Evolutionary conservation across 768 basidiomycete species (phyloP).

Genomic region (Basidioascus undulatus): DNA sequence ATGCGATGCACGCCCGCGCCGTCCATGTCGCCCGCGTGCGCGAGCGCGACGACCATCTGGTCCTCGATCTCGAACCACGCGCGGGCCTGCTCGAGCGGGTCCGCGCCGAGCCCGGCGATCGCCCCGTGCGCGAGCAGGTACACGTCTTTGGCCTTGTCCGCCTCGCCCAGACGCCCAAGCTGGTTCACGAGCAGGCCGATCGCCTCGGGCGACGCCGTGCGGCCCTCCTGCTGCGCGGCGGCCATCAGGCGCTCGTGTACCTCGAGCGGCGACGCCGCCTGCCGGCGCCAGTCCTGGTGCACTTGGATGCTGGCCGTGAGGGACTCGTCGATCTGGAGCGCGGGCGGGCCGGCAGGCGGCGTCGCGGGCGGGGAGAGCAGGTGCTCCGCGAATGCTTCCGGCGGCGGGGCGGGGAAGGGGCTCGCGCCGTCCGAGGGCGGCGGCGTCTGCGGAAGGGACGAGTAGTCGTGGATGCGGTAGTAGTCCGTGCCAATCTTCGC

Average conservation of each 20-base stretch:
- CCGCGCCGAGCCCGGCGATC: constrained; percentile 26
- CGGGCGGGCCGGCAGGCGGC: constrained; percentile 6
- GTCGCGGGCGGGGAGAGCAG: constrained; percentile 3
- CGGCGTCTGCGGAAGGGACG: too few relatives aligned
- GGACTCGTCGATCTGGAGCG: not conserved
- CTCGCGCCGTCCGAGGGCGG: not conserved
- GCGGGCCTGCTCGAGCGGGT: constrained; percentile 25
- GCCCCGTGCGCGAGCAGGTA: constrained; percentile 46
- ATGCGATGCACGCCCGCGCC: constrained; percentile 56
- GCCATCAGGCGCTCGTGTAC: too few relatives aligned
- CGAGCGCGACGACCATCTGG: constrained; percentile 64
- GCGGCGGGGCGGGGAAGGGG: constrained; percentile 3
- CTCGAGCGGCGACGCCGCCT: not conserved
- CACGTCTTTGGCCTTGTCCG: constrained; percentile 35
- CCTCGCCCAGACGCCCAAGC: constrained; percentile 37
- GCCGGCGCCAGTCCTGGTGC: not conserved
- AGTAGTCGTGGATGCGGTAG: too few relatives aligned
- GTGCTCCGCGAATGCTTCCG: not conserved
- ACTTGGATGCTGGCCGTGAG: not conserved
- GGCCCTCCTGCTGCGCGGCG: constrained; percentile 13
- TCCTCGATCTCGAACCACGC: constrained; percentile 66
- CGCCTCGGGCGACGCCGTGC: constrained; percentile 28
- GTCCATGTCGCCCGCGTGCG: constrained; percentile 55
- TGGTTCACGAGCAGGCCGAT: constrained; percentile 40
- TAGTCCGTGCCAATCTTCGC: not conserved